A percentile compares a stretch with the other conserved stretches of the same genome.
These are phyloP conservation scores for Ampelocalamus luodianensis DNA, from an alignment of 176 grass and related monocot genomes.

Conservation along the genomic window DNA sequence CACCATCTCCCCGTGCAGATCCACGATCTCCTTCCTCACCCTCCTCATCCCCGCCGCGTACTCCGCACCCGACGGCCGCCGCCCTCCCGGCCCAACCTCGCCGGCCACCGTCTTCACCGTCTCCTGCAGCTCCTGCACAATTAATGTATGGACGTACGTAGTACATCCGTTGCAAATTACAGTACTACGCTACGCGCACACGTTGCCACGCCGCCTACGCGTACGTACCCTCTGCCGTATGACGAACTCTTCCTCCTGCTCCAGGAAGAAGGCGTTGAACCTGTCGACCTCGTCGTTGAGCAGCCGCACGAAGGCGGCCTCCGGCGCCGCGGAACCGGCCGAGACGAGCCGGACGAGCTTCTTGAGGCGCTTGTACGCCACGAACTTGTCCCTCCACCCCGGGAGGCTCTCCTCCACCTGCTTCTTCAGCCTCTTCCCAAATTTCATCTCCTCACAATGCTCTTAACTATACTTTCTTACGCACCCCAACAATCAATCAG, in stretches of 20 bases:
- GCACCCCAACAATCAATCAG: neutral
- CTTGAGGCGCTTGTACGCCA: slow-evolving; percentile 85
- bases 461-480: neutral
- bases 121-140: slow-evolving; percentile 68
- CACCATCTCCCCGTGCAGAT: slow-evolving; percentile 83
- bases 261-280: slow-evolving; percentile 85
- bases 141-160: neutral
- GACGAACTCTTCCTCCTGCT: slow-evolving; percentile 90
- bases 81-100: neutral
- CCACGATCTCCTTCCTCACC: slow-evolving; percentile 67
- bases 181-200: no score
- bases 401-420: slow-evolving; percentile 83
- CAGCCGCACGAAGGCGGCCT: slow-evolving; percentile 55
- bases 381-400: slow-evolving; percentile 86
- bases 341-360: slow-evolving; percentile 56
- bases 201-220: no score
- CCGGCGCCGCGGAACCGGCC: neutral
- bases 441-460: slow-evolving; percentile 57
- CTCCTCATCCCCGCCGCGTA: slow-evolving; percentile 31
- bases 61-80: neutral
- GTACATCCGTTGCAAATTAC: neutral
- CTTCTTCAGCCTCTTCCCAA: slow-evolving; percentile 77
- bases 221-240: slow-evolving; percentile 59
- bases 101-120: slow-evolving; percentile 3
- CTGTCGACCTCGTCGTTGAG: slow-evolving; percentile 72